These are phyloP conservation scores for Rhodosporidiobolus odoratus DNA, from an alignment of 768 basidiomycete species.

Conservation along the genomic window DNA sequence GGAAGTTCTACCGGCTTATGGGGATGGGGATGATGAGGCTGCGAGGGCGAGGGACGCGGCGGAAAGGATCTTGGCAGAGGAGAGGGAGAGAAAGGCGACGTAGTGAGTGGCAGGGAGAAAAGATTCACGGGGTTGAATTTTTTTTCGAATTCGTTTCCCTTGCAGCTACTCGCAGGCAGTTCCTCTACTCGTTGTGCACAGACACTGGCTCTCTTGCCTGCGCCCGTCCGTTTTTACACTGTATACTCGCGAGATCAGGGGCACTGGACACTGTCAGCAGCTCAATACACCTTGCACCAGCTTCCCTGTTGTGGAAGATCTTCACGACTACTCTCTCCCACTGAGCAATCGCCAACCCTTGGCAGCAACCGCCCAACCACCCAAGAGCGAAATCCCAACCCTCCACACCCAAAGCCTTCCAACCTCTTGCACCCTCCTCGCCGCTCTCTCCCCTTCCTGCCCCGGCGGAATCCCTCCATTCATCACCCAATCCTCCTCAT, in stretches of 20 bases:
- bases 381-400: conserved; percentile 28
- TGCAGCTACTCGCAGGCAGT: no score
- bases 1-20: conserved; percentile 25
- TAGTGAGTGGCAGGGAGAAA: background rate
- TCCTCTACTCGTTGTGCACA: no score
- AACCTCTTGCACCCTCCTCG: conserved; percentile 23
- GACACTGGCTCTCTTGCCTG: no score
- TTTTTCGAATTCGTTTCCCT: background rate
- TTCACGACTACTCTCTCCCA: conserved; percentile 10
- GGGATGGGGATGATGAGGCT: conserved; percentile 17
- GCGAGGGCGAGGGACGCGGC: conserved; percentile 15
- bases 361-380: conserved; percentile 28
- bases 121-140: background rate
- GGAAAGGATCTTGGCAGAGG: conserved; percentile 24
- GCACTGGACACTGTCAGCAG: no score
- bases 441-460: conserved; percentile 13
- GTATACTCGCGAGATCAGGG: no score
- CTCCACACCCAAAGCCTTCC: conserved; percentile 38
- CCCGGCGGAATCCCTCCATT: conserved; percentile 3
- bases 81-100: conserved; percentile 23
- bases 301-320: background rate
- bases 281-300: background rate
- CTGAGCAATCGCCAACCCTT: conserved; percentile 26
- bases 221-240: no score
- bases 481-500: background rate